Conservation (phyloP, 75 land plant genomes). For the Cunninghamia lanceolata region DNA sequence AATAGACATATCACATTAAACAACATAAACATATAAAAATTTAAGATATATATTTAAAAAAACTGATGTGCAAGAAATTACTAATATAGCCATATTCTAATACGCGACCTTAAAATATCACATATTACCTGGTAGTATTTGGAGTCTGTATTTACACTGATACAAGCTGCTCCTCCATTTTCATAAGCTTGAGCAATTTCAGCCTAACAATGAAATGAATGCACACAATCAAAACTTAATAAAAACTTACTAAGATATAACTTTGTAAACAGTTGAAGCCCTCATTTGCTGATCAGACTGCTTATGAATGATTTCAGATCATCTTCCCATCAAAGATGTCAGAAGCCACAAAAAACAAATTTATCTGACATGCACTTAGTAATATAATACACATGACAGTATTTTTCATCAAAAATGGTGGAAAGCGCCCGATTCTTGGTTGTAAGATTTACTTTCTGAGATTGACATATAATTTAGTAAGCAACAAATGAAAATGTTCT, state of each 20-base stretch:
- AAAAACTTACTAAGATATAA: not conserved
- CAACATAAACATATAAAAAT: not conserved
- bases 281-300: not conserved
- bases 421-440: not conserved
- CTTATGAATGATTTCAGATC: not conserved
- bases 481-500: not conserved
- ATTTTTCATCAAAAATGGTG: not conserved
- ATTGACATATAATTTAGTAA: not conserved
- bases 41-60: not conserved
- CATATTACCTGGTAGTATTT: constrained; percentile 75
- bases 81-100: not conserved
- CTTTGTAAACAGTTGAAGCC: not conserved
- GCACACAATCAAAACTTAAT: not conserved
- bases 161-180: constrained; percentile 96
- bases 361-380: not conserved
- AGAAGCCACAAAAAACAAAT: not conserved
- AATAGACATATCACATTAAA: not conserved
- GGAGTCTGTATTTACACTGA: constrained; percentile 90
- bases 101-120: not conserved
- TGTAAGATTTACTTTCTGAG: not conserved
- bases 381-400: not conserved
- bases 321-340: not conserved
- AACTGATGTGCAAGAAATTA: not conserved
- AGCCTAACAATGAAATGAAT: constrained; percentile 38
- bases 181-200: constrained; percentile 83